Conservation (phyloP, 1,284 basidiomycete species). For the Melampsora americana region DNA sequence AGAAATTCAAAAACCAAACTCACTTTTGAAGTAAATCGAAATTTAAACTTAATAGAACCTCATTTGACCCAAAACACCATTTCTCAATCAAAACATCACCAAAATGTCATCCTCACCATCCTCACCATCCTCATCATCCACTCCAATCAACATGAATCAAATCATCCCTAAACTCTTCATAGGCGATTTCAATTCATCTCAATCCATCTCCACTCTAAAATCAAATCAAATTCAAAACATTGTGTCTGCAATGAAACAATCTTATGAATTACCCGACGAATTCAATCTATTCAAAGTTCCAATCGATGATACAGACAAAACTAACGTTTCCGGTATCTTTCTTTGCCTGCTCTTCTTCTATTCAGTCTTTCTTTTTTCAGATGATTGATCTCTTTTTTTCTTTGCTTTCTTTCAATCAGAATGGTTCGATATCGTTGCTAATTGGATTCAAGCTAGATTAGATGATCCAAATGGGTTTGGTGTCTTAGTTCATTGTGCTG, state of each 20-base stretch:
- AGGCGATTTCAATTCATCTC: constrained; percentile 19
- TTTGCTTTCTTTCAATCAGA: neutral
- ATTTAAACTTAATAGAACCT: too few relatives aligned
- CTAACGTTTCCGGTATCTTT: constrained; percentile 23
- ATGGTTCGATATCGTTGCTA: constrained; percentile 36
- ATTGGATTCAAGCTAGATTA: constrained; percentile 33
- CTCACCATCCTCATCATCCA: too few relatives aligned
- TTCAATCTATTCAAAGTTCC: constrained; percentile 26
- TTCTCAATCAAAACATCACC: too few relatives aligned
- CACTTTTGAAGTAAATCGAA: too few relatives aligned
- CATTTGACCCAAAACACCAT: too few relatives aligned
- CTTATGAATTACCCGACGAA: neutral
- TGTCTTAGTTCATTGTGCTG: constrained; percentile 39
- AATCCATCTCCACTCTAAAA: neutral
- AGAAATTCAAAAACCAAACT: too few relatives aligned
- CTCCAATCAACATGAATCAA: neutral
- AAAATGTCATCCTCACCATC: too few relatives aligned
- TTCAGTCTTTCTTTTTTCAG: neutral
- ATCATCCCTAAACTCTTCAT: constrained; percentile 26
- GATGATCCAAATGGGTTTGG: constrained; percentile 6
- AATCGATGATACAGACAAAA: constrained; percentile 17
- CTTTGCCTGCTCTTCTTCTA: neutral
- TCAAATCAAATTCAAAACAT: constrained; percentile 11
- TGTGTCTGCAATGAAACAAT: constrained; percentile 38
- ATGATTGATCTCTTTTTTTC: neutral